Evolutionary conservation across 2,329 filamentous ascomycete species (phyloP).

Genomic region (Claviceps purpurea): DNA sequence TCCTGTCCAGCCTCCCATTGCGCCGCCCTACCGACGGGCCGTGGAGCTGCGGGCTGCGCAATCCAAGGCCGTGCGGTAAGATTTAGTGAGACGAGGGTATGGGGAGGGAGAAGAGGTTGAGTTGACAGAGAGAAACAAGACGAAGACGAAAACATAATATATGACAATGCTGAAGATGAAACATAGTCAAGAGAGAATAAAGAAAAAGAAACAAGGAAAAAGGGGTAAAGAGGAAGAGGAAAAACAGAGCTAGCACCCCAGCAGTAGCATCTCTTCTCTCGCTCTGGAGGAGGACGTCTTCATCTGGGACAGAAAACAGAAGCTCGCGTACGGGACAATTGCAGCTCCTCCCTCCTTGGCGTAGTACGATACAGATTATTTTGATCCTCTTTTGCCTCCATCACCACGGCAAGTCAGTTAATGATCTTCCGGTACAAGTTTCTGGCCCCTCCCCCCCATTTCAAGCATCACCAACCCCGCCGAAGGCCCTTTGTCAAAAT

Average conservation of each 20-base stretch:
- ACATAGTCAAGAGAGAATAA: background rate
- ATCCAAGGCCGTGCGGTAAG: conserved; percentile 13
- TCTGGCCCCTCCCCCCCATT: conserved; percentile 24
- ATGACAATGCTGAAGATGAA: too few species aligned
- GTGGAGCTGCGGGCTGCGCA: conserved; percentile 50
- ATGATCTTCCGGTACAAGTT: conserved; percentile 20
- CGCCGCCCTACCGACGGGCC: conserved; percentile 85
- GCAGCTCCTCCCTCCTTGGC: too few species aligned
- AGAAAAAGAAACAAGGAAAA: background rate
- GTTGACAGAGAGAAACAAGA: background rate
- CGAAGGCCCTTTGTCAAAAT: conserved; percentile 28
- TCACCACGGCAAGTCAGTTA: conserved; percentile 4
- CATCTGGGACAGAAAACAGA: background rate
- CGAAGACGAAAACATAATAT: background rate
- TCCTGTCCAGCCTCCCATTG: conserved; percentile 88
- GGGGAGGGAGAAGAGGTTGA: background rate
- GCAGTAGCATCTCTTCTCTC: too few species aligned
- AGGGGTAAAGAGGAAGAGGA: background rate
- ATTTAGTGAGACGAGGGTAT: background rate
- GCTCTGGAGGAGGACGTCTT: background rate
- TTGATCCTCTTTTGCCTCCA: background rate
- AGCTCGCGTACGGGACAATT: background rate
- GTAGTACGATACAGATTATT: background rate
- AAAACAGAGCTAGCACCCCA: background rate
- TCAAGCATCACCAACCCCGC: conserved; percentile 27